These are phyloP conservation scores for Cryphonectria parasitica DNA, from an alignment of 2,329 filamentous ascomycete genomes.

Conservation along the genomic window DNA sequence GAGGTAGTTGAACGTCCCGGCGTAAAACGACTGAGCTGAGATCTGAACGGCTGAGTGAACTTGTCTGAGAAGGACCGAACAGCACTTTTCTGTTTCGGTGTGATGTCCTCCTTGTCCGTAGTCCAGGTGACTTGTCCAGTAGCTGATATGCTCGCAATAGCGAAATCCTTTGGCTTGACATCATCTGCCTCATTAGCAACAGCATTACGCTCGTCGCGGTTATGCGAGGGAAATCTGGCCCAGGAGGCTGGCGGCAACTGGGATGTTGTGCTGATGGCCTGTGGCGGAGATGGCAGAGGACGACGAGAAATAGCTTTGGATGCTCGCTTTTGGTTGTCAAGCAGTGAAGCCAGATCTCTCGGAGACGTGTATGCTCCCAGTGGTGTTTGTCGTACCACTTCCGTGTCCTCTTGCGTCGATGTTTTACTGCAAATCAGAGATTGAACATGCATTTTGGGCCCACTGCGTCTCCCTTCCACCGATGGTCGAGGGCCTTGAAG, in stretches of 20 bases:
- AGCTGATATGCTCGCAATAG: conserved; percentile 31
- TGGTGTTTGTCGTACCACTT: conserved; percentile 12
- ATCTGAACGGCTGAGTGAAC: conserved; percentile 38
- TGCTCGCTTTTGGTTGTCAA: conserved; percentile 15
- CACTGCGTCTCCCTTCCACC: conserved; percentile 8
- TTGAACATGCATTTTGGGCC: conserved; percentile 11
- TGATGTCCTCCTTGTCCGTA: conserved; percentile 33
- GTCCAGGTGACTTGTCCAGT: conserved; percentile 34
- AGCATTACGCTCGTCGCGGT: conserved; percentile 36
- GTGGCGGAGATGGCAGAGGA: not conserved
- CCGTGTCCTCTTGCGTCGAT: conserved; percentile 9
- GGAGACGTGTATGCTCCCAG: conserved; percentile 19
- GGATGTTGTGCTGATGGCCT: not conserved
- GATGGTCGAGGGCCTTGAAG: conserved; percentile 11
- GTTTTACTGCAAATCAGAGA: conserved; percentile 17
- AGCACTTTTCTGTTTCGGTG: conserved; percentile 14
- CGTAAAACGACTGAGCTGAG: conserved; percentile 35
- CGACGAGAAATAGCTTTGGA: conserved; percentile 3
- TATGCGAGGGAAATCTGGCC: conserved; percentile 41
- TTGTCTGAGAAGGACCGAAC: conserved; percentile 37
- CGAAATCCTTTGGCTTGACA: conserved; percentile 39
- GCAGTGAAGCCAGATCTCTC: conserved; percentile 15
- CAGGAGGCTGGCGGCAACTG: conserved; percentile 37
- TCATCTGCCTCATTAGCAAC: conserved; percentile 33
- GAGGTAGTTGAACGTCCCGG: conserved; percentile 26